Percentiles rank a stretch among this genome's conserved stretches.
Evolutionary conservation across 371 early-diverging fungal genomes (phyloP).

Genomic region (Actinomortierella wolfii): DNA sequence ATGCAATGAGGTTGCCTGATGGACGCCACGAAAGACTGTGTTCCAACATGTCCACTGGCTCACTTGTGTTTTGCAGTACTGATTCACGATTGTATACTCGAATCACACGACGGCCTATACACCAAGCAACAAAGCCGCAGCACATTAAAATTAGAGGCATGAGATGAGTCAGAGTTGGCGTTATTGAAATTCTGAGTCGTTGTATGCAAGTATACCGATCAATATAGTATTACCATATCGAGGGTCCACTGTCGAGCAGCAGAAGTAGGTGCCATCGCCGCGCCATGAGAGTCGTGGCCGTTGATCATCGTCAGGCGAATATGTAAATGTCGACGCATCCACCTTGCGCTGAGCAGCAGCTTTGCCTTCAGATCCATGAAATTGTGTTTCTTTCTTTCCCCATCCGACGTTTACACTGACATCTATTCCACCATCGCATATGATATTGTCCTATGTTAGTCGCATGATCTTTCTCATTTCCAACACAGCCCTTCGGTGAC

Average conservation of each 20-base stretch:
- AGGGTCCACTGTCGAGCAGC: slow-evolving; percentile 69
- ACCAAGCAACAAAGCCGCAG: not conserved
- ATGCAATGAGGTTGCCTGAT: slow-evolving; percentile 86
- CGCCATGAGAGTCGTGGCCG: slow-evolving; percentile 87
- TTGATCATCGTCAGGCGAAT: slow-evolving; percentile 78
- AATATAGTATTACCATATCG: slow-evolving; percentile 55
- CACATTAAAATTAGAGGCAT: not conserved
- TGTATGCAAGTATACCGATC: too few species aligned
- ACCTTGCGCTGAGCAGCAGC: slow-evolving; percentile 68
- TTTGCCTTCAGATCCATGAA: slow-evolving; percentile 93
- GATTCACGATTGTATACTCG: slow-evolving; percentile 89
- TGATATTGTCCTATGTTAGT: too few species aligned
- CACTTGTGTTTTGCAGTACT: slow-evolving; percentile 78
- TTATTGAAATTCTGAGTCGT: not conserved
- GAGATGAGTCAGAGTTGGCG: not conserved
- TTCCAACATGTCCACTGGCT: slow-evolving; percentile 81
- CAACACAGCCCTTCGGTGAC: not conserved
- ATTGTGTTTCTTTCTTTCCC: slow-evolving; percentile 98
- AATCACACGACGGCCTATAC: slow-evolving; percentile 65
- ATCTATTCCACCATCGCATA: slow-evolving; percentile 51
- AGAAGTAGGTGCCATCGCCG: slow-evolving; percentile 88
- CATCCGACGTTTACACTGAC: slow-evolving; percentile 89
- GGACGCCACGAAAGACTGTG: slow-evolving; percentile 89
- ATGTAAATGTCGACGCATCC: slow-evolving; percentile 54
- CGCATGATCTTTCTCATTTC: not conserved